phyloP scores from a whole-genome alignment of 2,329 filamentous ascomycete species.

The Paecilomyces formosus region DNA sequence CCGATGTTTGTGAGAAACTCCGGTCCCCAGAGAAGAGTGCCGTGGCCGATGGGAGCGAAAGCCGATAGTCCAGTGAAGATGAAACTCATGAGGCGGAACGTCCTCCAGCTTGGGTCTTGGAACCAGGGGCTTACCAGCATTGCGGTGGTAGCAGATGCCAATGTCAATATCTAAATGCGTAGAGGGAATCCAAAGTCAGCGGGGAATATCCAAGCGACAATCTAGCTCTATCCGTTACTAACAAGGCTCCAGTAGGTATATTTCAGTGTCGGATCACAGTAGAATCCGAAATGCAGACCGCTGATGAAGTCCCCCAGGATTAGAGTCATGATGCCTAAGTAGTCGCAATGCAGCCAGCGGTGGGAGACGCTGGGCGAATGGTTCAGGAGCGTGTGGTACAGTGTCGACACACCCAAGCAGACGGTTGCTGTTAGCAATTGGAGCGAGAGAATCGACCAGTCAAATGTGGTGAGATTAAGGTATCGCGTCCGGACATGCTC shows the following conservation, averaged over 20 bases:
- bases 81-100: slow-evolving; percentile 19
- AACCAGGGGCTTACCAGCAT: slow-evolving; percentile 29
- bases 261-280: slow-evolving; percentile 21
- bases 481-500: slow-evolving; percentile 5
- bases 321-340: slow-evolving; percentile 24
- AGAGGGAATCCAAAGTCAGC: neutral
- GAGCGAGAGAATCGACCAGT: slow-evolving; percentile 11
- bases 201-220: neutral
- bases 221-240: slow-evolving; percentile 1
- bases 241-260: slow-evolving; percentile 30
- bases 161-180: slow-evolving; percentile 17
- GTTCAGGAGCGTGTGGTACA: slow-evolving; percentile 27
- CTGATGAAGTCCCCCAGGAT: slow-evolving; percentile 28
- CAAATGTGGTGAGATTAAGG: slow-evolving; percentile 2
- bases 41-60: slow-evolving; percentile 26
- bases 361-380: slow-evolving; percentile 20
- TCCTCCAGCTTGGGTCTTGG: slow-evolving; percentile 19
- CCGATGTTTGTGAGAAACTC: slow-evolving; percentile 16
- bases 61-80: slow-evolving; percentile 24
- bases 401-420: slow-evolving; percentile 25
- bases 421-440: slow-evolving; percentile 18
- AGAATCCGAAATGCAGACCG: slow-evolving; percentile 29
- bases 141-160: slow-evolving; percentile 20
- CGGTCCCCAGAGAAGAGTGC: slow-evolving; percentile 16
- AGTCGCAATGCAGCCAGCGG: slow-evolving; percentile 22